These are phyloP conservation scores for Tuber brumale DNA, from an alignment of 495 filamentous ascomycete genomes.

Conservation along the genomic window DNA sequence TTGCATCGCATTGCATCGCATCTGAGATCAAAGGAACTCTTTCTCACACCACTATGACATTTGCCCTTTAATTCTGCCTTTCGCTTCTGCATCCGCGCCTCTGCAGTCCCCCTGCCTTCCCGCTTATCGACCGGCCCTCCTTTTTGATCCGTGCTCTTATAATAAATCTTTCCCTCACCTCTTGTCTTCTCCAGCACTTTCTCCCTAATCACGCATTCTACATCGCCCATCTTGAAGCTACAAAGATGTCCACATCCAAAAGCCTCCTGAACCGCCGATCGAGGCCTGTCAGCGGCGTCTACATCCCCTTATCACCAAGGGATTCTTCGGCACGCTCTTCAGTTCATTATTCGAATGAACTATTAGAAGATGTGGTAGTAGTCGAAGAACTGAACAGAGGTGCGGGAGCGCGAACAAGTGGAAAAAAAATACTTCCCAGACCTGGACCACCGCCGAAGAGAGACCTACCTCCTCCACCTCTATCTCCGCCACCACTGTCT, in stretches of 20 bases:
- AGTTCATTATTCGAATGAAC: constrained; percentile 16
- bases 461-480: constrained; percentile 44
- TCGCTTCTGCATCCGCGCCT: constrained; percentile 1
- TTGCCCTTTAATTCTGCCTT: constrained; percentile 1
- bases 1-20: constrained; percentile 34
- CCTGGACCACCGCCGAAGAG: constrained; percentile 45
- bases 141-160: constrained; percentile 34
- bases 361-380: constrained; percentile 35
- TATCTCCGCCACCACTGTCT: constrained; percentile 43
- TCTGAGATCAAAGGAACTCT: constrained; percentile 18
- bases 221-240: constrained; percentile 13
- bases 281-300: constrained; percentile 9
- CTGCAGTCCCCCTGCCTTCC: neutral
- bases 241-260: neutral
- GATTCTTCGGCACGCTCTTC: constrained; percentile 29
- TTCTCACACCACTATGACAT: neutral
- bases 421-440: constrained; percentile 33
- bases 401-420: constrained; percentile 27
- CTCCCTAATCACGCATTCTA: constrained; percentile 23
- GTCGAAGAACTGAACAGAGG: constrained; percentile 23
- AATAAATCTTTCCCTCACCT: constrained; percentile 31
- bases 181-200: constrained; percentile 19
- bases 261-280: constrained; percentile 13
- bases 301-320: constrained; percentile 9
- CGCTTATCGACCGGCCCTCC: constrained; percentile 24